Conservation (phyloP, 2,329 filamentous ascomycete genomes). For the Raffaelea albimanens region DNA sequence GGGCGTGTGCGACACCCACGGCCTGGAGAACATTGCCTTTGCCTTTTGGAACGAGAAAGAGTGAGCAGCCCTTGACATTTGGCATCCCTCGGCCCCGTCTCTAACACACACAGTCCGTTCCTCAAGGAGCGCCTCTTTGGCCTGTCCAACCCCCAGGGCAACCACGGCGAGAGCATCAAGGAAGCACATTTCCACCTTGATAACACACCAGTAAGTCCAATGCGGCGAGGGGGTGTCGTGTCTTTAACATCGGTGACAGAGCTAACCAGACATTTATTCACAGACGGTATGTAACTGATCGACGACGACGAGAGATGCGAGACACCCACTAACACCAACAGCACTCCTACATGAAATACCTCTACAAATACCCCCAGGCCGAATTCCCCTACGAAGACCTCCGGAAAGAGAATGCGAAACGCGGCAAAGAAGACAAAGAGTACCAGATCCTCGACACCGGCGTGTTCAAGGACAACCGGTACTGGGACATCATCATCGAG, state of each 20-base stretch:
- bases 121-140: conserved; percentile 94
- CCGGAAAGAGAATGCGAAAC: conserved; percentile 70
- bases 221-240: too few relatives aligned
- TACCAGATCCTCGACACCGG: conserved; percentile 90
- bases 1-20: conserved; percentile 85
- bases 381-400: conserved; percentile 89
- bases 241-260: too few relatives aligned
- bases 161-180: conserved; percentile 95
- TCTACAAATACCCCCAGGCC: conserved; percentile 94
- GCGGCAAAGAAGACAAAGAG: conserved; percentile 68
- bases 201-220: conserved; percentile 62
- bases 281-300: too few relatives aligned
- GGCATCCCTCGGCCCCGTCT: neutral
- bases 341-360: conserved; percentile 98
- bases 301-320: too few relatives aligned
- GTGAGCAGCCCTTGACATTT: conserved; percentile 37
- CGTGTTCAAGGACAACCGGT: conserved; percentile 77
- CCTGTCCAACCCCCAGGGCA: conserved; percentile 90
- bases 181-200: conserved; percentile 95
- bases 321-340: conserved; percentile 20
- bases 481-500: conserved; percentile 97
- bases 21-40: conserved; percentile 85
- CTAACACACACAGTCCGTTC: conserved; percentile 56
- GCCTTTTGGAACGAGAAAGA: conserved; percentile 98
- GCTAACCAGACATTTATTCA: too few relatives aligned